phyloP scores from a whole-genome alignment of 306 rosid genomes.

The Prunus fruticosa region DNA sequence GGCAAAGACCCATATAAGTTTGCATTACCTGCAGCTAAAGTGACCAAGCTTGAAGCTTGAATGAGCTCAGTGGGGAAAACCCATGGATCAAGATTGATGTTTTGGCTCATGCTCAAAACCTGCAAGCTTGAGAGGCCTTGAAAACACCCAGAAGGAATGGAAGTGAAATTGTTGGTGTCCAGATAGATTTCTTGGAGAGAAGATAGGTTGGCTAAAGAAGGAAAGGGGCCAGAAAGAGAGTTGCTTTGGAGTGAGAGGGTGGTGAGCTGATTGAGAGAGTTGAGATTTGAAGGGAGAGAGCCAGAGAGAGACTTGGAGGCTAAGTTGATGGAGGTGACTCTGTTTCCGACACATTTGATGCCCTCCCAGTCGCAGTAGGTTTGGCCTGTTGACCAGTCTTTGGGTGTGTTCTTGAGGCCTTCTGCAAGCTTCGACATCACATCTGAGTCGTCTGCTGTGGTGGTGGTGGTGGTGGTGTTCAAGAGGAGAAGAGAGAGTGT shows the following conservation, averaged over 20 bases:
- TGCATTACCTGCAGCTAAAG: conserved; percentile 36
- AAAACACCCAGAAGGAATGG: conserved; percentile 40
- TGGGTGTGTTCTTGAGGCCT: conserved; percentile 35
- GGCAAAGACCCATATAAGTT: conserved; percentile 53
- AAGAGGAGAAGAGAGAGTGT: not conserved
- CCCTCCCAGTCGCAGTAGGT: conserved; percentile 60
- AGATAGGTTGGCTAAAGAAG: conserved; percentile 58
- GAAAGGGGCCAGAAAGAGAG: conserved; percentile 51
- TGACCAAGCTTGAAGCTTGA: conserved; percentile 34
- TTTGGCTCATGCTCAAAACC: conserved; percentile 42
- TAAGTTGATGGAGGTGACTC: conserved; percentile 53
- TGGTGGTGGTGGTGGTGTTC: not conserved
- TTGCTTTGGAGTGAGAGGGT: conserved; percentile 54
- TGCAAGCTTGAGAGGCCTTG: conserved; percentile 44
- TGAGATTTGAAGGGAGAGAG: conserved; percentile 64
- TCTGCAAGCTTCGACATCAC: conserved; percentile 41
- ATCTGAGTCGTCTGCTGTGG: conserved; percentile 57
- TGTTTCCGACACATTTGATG: conserved; percentile 44
- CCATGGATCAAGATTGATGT: conserved; percentile 42
- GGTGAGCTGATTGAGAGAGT: conserved; percentile 56
- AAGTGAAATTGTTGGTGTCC: conserved; percentile 59
- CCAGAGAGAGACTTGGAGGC: conserved; percentile 53
- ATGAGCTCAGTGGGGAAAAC: conserved; percentile 45
- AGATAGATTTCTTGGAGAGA: conserved; percentile 35
- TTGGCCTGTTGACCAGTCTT: conserved; percentile 44